Evolutionary conservation across 148 eudicot species (phyloP), one percentile per base, ranked within the genome.

Genomic region (Gaultheria prostrata): DNA sequence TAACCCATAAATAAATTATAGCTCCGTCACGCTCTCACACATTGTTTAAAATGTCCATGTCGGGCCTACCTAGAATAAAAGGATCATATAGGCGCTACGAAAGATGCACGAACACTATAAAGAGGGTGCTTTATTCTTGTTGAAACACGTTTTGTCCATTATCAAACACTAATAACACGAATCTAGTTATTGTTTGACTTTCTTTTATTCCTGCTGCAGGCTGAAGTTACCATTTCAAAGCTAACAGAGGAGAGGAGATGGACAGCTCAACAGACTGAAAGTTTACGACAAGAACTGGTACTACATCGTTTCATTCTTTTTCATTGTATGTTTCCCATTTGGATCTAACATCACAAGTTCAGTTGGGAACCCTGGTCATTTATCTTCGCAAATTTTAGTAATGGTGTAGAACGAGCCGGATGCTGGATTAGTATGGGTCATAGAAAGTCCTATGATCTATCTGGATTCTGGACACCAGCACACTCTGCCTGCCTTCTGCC

Each of bases 261-360:
- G 77, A 85, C 89, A 76, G 59, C 87, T 65, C 90, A 88, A 83
- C 95, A 94, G 79, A 89, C 86, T 83, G 92, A 90, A 77, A 79
- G 78, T 26, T 83, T 93, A 80, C 90, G 86, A 86, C 89, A 91
- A 86, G 94, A 95, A 87, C 85, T 92, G 96, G 98, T 95, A 87
- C 82, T 76, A 21, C 45, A 59, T 49, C 70, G 46, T 77, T 75
- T 32, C 80, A 7, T 76, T 21, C 21, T 28, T 48, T 48, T 56
- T 4, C 46, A 1, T 3, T 12, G 57, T 39, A 39, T 79, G 32
- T 70, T 33, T 59, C 21, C 17, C 8, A 63, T 63, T 48, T 77
- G 39, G 39, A 46, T 45, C 78, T 18, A 51, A 71, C 24, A 14
- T 33, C n/a, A 57, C 48, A 33, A 50, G 1, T 32, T 70, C 12